phyloP scores from a whole-genome alignment of 1,284 basidiomycete genomes.

The Sphagnurus paluster region DNA sequence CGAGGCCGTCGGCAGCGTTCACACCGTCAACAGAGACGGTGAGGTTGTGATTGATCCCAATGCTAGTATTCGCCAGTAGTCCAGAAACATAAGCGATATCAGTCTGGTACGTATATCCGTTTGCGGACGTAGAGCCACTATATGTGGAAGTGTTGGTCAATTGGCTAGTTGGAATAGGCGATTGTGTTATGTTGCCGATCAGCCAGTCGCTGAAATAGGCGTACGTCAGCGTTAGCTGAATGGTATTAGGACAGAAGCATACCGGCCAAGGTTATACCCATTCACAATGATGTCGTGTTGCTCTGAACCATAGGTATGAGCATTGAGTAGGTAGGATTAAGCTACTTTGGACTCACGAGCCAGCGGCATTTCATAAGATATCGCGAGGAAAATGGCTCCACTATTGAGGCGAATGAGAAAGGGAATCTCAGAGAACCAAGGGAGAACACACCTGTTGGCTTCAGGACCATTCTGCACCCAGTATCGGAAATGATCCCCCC shows the following conservation, averaged over 20 bases:
- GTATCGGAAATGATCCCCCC: constrained; percentile 91
- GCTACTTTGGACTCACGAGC: constrained; percentile 36
- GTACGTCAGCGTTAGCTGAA: neutral
- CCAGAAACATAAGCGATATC: constrained; percentile 68
- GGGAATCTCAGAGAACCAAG: neutral
- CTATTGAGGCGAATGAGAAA: constrained; percentile 32
- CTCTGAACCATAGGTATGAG: constrained; percentile 24
- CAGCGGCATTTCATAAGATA: constrained; percentile 73
- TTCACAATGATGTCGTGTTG: constrained; percentile 46
- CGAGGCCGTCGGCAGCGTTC: constrained; percentile 81
- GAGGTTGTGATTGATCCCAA: constrained; percentile 77
- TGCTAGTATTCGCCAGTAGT: constrained; percentile 64
- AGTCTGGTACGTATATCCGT: constrained; percentile 72
- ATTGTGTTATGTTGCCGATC: constrained; percentile 74
- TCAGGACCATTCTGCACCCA: constrained; percentile 77
- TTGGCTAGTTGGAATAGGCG: constrained; percentile 50
- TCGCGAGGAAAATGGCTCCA: constrained; percentile 83
- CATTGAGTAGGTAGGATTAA: constrained; percentile 3
- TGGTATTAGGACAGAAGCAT: constrained; percentile 9
- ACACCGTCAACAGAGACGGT: constrained; percentile 58
- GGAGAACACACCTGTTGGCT: constrained; percentile 49
- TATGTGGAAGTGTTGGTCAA: constrained; percentile 62
- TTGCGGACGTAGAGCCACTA: constrained; percentile 54
- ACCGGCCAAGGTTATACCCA: constrained; percentile 51
- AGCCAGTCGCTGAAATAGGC: constrained; percentile 65